Evolutionary conservation across 306 rosid genomes (phyloP).

Genomic region (Begonia loranthoides): DNA sequence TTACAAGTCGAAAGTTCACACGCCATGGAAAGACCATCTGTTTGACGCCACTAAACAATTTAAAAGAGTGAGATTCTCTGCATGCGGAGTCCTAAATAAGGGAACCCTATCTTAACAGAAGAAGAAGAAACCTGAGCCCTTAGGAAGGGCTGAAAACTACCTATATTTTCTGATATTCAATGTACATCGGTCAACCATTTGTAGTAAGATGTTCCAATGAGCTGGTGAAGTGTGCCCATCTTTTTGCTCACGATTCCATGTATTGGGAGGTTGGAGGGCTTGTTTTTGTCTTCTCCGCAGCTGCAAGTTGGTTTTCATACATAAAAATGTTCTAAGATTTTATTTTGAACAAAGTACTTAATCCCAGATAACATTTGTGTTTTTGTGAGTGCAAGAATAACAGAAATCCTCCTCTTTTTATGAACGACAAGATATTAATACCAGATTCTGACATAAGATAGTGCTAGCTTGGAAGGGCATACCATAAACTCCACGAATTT

Average conservation of each 20-base stretch:
- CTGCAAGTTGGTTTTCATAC: slow-evolving; percentile 29
- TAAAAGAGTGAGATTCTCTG: too few relatives aligned
- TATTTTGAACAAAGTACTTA: not conserved
- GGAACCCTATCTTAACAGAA: too few relatives aligned
- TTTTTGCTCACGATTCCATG: slow-evolving; percentile 42
- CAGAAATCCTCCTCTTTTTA: not conserved
- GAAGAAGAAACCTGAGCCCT: too few relatives aligned
- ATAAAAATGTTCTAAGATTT: slow-evolving; percentile 4
- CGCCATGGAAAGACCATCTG: too few relatives aligned
- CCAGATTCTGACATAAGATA: not conserved
- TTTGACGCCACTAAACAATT: too few relatives aligned
- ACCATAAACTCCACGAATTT: slow-evolving; percentile 79
- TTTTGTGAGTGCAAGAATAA: not conserved
- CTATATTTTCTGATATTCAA: too few relatives aligned
- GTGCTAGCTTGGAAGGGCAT: slow-evolving; percentile 7
- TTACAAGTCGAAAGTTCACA: too few relatives aligned
- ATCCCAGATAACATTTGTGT: slow-evolving; percentile 1
- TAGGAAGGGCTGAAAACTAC: too few relatives aligned
- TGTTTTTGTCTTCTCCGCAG: slow-evolving; percentile 35
- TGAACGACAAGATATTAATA: not conserved
- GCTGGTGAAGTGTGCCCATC: not conserved
- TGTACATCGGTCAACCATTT: not conserved
- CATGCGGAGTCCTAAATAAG: too few relatives aligned
- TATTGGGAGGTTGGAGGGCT: slow-evolving; percentile 56
- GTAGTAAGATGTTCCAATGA: not conserved